A percentile compares a stretch with the other conserved stretches of the same genome.
phyloP scores from a whole-genome alignment of 2,329 filamentous ascomycete genomes.

The Fusarium pilosicola region DNA sequence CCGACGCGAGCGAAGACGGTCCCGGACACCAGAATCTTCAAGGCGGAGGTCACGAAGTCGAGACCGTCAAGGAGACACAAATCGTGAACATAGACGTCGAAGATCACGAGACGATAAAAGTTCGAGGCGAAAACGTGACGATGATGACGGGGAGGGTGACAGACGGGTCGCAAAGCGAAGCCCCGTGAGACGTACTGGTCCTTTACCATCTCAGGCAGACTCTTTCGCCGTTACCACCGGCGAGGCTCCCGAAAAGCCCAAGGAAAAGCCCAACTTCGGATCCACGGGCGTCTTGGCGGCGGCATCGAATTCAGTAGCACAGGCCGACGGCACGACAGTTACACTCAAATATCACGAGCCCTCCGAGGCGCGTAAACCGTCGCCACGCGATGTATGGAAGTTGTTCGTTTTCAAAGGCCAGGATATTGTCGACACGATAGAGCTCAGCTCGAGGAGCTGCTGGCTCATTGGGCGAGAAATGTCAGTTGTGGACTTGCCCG shows the following conservation, averaged over 20 bases:
- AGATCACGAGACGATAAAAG: constrained; percentile 49
- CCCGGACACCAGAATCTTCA: constrained; percentile 46
- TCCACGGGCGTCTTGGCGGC: constrained; percentile 85
- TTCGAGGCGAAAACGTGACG: constrained; percentile 38
- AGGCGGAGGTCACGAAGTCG: constrained; percentile 42
- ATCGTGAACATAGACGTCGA: constrained; percentile 42
- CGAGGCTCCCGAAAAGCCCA: constrained; percentile 64
- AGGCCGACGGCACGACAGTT: constrained; percentile 78
- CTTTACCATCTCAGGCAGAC: constrained; percentile 68
- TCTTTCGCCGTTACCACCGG: constrained; percentile 67
- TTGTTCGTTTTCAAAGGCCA: constrained; percentile 91
- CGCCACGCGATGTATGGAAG: constrained; percentile 82
- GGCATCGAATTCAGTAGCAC: constrained; percentile 80
- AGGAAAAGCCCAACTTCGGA: constrained; percentile 89
- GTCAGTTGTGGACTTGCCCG: constrained; percentile 81
- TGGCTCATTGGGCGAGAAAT: constrained; percentile 90
- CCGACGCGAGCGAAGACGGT: constrained; percentile 46
- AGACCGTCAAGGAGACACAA: constrained; percentile 41
- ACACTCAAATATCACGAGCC: constrained; percentile 97
- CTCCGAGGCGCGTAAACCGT: constrained; percentile 87
- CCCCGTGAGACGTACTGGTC: constrained; percentile 53
- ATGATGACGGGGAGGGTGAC: constrained; percentile 32
- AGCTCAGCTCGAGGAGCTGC: constrained; percentile 80
- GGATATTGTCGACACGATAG: constrained; percentile 83
- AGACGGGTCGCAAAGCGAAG: constrained; percentile 38